Conservation (phyloP, 176 grass and related monocot species). For the Triticum timopheevii region DNA sequence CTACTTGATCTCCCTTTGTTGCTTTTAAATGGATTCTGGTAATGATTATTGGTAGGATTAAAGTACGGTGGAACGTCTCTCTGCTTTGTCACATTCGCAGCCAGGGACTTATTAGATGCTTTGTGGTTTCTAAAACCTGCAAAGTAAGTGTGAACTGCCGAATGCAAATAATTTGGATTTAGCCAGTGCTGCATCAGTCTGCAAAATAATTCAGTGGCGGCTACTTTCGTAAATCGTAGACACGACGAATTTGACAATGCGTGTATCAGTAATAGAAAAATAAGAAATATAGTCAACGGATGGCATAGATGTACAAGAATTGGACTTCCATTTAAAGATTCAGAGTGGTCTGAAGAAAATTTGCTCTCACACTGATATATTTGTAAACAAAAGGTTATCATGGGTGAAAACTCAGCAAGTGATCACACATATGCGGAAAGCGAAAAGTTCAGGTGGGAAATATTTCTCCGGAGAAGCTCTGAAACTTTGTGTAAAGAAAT, state of each 20-base stretch:
- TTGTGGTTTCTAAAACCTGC: conserved; percentile 10
- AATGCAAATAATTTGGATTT: not conserved
- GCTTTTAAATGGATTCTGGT: conserved; percentile 21
- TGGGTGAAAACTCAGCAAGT: not conserved
- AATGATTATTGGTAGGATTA: conserved; percentile 22
- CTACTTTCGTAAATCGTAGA: not conserved
- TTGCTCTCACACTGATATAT: not conserved
- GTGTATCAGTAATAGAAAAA: not conserved
- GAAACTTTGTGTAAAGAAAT: conserved; percentile 11
- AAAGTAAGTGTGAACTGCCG: conserved; percentile 33
- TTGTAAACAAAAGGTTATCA: not conserved
- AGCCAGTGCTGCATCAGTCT: not conserved
- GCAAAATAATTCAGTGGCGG: not conserved
- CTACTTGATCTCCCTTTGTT: not conserved
- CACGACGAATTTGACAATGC: not conserved
- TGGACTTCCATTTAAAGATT: not conserved
- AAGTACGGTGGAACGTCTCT: not conserved
- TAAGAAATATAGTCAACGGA: not conserved
- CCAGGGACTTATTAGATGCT: conserved; percentile 11
- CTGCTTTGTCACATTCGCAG: conserved; percentile 19
- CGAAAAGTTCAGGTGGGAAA: conserved; percentile 5
- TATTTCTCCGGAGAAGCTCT: not conserved
- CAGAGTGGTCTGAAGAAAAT: not conserved
- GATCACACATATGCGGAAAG: not conserved
- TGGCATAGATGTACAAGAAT: not conserved